Conservation (phyloP, 1,284 basidiomycete genomes). For the Moesziomyces antarcticus region DNA sequence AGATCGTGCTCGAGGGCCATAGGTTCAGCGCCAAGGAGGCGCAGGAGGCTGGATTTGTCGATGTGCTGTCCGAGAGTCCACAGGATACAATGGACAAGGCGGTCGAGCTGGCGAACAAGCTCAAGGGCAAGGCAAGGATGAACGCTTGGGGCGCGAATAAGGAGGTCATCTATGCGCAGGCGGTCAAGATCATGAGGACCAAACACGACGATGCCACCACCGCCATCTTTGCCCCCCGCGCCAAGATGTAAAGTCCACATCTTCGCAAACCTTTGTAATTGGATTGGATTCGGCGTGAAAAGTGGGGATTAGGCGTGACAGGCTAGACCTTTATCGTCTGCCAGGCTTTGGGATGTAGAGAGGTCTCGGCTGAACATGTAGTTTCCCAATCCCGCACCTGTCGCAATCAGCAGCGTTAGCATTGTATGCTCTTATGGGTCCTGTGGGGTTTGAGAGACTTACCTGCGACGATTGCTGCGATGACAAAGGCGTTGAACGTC, state of each 20-base stretch:
- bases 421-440: not conserved
- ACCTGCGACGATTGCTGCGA: constrained; percentile 51
- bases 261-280: not conserved
- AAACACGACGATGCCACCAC: constrained; percentile 32
- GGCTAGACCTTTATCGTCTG: constrained; percentile 23
- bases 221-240: constrained; percentile 18
- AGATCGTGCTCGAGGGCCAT: constrained; percentile 83
- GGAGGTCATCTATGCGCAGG: constrained; percentile 56
- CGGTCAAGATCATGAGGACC: constrained; percentile 28
- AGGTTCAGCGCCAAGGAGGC: constrained; percentile 83
- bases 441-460: constrained; percentile 1
- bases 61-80: constrained; percentile 74
- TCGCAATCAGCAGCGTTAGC: not conserved
- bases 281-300: not conserved
- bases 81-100: constrained; percentile 73
- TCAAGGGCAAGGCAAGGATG: constrained; percentile 69
- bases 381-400: constrained; percentile 43
- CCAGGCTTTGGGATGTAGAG: not conserved
- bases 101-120: constrained; percentile 68
- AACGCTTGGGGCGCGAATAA: constrained; percentile 72
- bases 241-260: constrained; percentile 21
- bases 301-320: constrained; percentile 15
- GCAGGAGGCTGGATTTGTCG: constrained; percentile 77
- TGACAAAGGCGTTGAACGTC: constrained; percentile 58
- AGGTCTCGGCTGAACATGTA: constrained; percentile 36